Percentiles rank a stretch among this genome's conserved stretches.
Evolutionary conservation across 1,284 basidiomycete genomes (phyloP).

Genomic region (Thecaphora thlaspeos): DNA sequence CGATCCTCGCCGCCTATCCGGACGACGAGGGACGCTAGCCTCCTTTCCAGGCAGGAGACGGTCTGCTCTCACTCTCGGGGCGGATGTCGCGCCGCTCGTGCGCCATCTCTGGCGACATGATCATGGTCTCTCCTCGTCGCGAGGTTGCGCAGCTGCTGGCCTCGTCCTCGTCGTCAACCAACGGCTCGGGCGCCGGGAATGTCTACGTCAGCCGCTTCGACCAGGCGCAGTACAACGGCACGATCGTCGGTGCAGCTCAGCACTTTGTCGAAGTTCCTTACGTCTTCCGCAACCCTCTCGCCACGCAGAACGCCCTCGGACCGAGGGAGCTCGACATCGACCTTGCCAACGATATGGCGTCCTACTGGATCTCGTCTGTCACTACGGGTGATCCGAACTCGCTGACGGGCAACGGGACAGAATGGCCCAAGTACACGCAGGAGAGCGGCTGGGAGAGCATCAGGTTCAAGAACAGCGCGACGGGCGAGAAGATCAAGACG

Average conservation of each 20-base stretch:
- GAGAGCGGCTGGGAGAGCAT: background rate
- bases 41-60: slow-evolving; percentile 21
- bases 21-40: slow-evolving; percentile 26
- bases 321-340: slow-evolving; percentile 17
- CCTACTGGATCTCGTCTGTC: slow-evolving; percentile 44
- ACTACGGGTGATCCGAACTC: slow-evolving; percentile 35
- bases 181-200: background rate
- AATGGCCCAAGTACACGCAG: slow-evolving; percentile 34
- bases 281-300: slow-evolving; percentile 38
- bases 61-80: slow-evolving; percentile 5
- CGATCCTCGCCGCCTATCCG: slow-evolving; percentile 10
- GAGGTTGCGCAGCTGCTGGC: slow-evolving; percentile 6
- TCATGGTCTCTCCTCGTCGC: slow-evolving; percentile 12
- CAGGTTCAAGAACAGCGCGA: slow-evolving; percentile 3
- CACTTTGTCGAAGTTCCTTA: slow-evolving; percentile 38
- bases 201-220: slow-evolving; percentile 42
- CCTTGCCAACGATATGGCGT: slow-evolving; percentile 38
- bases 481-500: slow-evolving; percentile 5
- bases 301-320: slow-evolving; percentile 38
- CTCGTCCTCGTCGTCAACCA: background rate
- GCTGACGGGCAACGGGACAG: slow-evolving; percentile 1
- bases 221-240: slow-evolving; percentile 26
- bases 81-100: slow-evolving; percentile 19
- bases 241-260: slow-evolving; percentile 25
- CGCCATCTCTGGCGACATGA: slow-evolving; percentile 21